A percentile compares a stretch with the other conserved stretches of the same genome.
Conservation (phyloP, 179 eudicot species). For the Drosera spatulata region DNA sequence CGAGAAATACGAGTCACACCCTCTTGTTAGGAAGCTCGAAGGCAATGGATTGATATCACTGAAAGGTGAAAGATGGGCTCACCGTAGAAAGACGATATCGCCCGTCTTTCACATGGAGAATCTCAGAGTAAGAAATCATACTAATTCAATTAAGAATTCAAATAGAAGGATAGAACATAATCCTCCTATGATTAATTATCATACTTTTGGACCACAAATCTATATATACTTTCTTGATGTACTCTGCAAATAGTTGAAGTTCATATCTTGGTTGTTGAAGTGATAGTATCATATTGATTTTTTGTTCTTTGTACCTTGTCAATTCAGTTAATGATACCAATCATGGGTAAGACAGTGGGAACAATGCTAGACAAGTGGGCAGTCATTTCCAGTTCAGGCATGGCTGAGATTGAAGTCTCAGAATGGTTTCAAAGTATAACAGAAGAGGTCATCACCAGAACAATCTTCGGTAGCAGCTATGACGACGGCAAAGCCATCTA, state of each 20-base stretch:
- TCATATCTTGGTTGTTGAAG: too few relatives aligned
- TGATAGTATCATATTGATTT: neutral
- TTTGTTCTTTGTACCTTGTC: neutral
- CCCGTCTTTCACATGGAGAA: conserved; percentile 72
- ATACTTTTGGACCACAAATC: too few relatives aligned
- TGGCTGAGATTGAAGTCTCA: conserved; percentile 51
- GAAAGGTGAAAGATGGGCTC: conserved; percentile 70
- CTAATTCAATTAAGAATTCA: too few relatives aligned
- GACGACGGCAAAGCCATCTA: conserved; percentile 60
- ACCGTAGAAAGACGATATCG: conserved; percentile 63
- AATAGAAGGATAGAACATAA: too few relatives aligned
- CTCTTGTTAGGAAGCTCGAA: conserved; percentile 66
- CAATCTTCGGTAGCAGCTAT: conserved; percentile 52
- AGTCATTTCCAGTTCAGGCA: conserved; percentile 23
- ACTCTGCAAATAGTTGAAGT: too few relatives aligned
- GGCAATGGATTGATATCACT: conserved; percentile 65
- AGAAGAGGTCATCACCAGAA: conserved; percentile 48
- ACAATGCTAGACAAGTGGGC: conserved; percentile 54
- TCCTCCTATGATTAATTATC: too few relatives aligned
- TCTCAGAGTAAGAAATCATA: conserved; percentile 42
- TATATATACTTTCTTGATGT: too few relatives aligned
- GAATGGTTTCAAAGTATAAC: conserved; percentile 43
- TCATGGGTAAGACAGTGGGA: conserved; percentile 30
- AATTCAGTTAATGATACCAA: conserved; percentile 48
- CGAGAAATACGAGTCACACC: conserved; percentile 70